These are phyloP conservation scores for Xylaria longipes DNA, from an alignment of 495 filamentous ascomycete species.

Conservation along the genomic window DNA sequence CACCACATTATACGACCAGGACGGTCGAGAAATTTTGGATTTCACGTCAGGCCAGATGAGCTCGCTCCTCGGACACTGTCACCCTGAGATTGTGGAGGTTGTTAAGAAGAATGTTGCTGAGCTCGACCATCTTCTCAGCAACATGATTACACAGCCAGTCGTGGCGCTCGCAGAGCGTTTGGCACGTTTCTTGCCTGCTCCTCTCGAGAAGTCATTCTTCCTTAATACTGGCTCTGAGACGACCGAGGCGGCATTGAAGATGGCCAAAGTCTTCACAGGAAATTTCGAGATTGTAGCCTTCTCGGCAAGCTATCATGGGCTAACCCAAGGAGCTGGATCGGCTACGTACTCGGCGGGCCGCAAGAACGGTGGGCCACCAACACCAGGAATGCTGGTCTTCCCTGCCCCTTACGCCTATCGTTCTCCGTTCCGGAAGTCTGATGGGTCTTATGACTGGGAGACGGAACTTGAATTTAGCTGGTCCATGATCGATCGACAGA, in stretches of 20 bases:
- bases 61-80: constrained; percentile 61
- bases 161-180: constrained; percentile 54
- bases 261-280: constrained; percentile 63
- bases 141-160: constrained; percentile 61
- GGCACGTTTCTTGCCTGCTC: constrained; percentile 49
- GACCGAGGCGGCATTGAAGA: constrained; percentile 61
- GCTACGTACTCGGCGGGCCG: constrained; percentile 52
- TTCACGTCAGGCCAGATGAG: constrained; percentile 65
- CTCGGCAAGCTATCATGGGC: constrained; percentile 9
- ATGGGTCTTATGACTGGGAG: constrained; percentile 64
- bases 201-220: constrained; percentile 61
- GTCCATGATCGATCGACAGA: constrained; percentile 57
- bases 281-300: constrained; percentile 61
- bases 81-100: constrained; percentile 61
- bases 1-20: constrained; percentile 31
- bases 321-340: constrained; percentile 8
- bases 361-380: constrained; percentile 49
- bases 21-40: constrained; percentile 52
- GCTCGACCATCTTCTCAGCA: constrained; percentile 62
- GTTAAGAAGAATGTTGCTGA: constrained; percentile 49
- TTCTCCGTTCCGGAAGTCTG: constrained; percentile 54
- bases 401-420: constrained; percentile 61
- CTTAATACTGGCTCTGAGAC: constrained; percentile 61
- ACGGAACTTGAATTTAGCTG: constrained; percentile 62
- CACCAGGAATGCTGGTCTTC: constrained; percentile 35